Conservation (phyloP, 129 eudicot genomes). For the Chrysanthemum lavandulifolium region DNA sequence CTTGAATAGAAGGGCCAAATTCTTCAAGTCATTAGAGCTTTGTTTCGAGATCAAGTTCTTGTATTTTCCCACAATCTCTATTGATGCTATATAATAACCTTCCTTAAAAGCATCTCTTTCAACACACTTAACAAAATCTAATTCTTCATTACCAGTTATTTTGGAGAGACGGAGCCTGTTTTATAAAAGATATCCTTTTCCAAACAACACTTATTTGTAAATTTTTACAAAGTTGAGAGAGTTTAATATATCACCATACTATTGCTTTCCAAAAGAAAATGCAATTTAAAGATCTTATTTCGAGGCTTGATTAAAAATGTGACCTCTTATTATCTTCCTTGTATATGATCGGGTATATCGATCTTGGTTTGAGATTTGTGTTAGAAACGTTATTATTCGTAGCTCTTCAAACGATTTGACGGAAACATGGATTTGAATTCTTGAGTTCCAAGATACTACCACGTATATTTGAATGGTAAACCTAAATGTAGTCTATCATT, state of each 20-base stretch:
- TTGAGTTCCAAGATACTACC: not conserved
- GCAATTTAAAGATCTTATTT: too few species aligned
- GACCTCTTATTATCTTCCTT: too few species aligned
- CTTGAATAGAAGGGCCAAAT: not conserved
- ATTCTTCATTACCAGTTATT: not conserved
- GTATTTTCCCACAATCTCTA: conserved; percentile 1
- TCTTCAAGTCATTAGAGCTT: not conserved
- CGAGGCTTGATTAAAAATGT: too few species aligned
- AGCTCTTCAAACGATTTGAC: not conserved
- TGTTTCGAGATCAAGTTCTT: not conserved
- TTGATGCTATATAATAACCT: too few species aligned
- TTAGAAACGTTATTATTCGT: too few species aligned
- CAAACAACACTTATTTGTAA: not conserved
- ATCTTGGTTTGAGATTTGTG: too few species aligned
- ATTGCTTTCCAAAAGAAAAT: too few species aligned
- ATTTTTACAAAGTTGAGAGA: not conserved
- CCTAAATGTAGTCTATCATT: not conserved
- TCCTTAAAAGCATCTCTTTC: not conserved
- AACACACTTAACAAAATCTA: not conserved
- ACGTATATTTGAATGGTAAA: not conserved
- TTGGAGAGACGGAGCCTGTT: not conserved
- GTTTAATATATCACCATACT: too few species aligned
- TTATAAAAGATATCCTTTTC: not conserved
- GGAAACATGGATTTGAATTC: too few species aligned
- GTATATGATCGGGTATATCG: too few species aligned